phyloP scores from a whole-genome alignment of 495 filamentous ascomycete species.

The Patellaria atrata region DNA sequence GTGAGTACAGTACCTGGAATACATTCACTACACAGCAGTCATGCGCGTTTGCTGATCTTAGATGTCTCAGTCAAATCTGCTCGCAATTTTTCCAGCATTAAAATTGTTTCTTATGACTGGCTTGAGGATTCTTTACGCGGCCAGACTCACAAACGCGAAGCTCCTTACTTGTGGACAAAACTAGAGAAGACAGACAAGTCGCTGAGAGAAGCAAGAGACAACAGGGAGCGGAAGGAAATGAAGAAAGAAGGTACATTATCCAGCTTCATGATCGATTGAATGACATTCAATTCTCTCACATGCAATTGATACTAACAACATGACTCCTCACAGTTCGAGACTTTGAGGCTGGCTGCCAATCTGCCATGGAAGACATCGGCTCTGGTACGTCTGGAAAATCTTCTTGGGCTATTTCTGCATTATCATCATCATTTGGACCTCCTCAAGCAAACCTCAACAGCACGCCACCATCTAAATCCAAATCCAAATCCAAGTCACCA shows the following conservation, averaged over 20 bases:
- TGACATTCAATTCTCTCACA: not conserved
- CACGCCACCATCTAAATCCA: not conserved
- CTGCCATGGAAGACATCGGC: conserved; percentile 10
- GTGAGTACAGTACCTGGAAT: conserved; percentile 28
- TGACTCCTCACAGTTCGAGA: not conserved
- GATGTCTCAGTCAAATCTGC: conserved; percentile 2
- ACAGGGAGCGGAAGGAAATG: conserved; percentile 6
- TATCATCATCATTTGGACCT: too few species aligned
- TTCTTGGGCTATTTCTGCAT: too few species aligned
- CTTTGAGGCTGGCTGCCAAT: conserved; percentile 1
- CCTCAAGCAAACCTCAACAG: too few species aligned
- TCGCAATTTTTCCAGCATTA: conserved; percentile 30
- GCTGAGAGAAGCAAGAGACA: conserved; percentile 22
- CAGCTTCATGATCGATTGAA: not conserved
- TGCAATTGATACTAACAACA: not conserved
- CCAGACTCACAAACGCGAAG: conserved; percentile 27
- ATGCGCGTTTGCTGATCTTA: too few species aligned
- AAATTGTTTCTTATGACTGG: conserved; percentile 50
- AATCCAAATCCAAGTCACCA: conserved; percentile 1
- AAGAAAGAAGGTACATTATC: conserved; percentile 10
- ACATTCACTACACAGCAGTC: too few species aligned
- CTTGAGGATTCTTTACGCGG: conserved; percentile 38
- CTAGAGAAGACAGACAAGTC: conserved; percentile 21
- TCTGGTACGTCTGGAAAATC: conserved; percentile 14
- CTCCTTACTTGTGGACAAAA: conserved; percentile 33